Evolutionary conservation across 176 grass and related monocot species (phyloP).

Genomic region (Tuctoria greenei): DNA sequence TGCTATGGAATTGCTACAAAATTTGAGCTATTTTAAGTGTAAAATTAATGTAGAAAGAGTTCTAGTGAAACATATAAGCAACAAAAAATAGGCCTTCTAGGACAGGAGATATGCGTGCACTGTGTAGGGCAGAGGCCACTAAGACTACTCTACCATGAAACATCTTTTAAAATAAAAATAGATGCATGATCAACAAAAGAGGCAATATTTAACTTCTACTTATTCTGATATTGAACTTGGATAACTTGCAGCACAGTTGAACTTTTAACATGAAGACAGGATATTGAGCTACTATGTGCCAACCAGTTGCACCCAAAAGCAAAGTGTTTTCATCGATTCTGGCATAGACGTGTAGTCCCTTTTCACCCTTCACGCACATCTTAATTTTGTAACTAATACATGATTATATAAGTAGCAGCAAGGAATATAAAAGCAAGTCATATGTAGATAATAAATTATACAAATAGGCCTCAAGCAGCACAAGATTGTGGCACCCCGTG

Average conservation of each 20-base stretch:
- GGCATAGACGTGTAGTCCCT: not conserved
- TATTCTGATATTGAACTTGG: not conserved
- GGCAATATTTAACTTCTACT: not conserved
- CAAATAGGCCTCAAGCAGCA: not conserved
- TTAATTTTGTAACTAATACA: not conserved
- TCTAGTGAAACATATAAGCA: no score
- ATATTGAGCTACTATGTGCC: no score
- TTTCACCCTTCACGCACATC: not conserved
- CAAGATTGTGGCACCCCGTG: not conserved
- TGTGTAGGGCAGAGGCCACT: no score
- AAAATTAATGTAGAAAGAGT: no score
- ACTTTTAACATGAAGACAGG: not conserved
- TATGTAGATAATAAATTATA: not conserved
- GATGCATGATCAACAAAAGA: not conserved
- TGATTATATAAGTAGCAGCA: not conserved
- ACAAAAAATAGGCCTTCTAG: not conserved
- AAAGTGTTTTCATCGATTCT: no score
- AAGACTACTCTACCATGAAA: not conserved
- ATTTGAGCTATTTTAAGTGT: not conserved
- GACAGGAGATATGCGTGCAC: not conserved
- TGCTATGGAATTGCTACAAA: not conserved
- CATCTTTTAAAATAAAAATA: not conserved
- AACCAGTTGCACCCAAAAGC: no score
- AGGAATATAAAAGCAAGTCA: constrained; percentile 10
- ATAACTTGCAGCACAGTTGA: constrained; percentile 11